Evolutionary conservation across 371 early-diverging fungal species (phyloP).

Genomic region (Chytridiales sp.): DNA sequence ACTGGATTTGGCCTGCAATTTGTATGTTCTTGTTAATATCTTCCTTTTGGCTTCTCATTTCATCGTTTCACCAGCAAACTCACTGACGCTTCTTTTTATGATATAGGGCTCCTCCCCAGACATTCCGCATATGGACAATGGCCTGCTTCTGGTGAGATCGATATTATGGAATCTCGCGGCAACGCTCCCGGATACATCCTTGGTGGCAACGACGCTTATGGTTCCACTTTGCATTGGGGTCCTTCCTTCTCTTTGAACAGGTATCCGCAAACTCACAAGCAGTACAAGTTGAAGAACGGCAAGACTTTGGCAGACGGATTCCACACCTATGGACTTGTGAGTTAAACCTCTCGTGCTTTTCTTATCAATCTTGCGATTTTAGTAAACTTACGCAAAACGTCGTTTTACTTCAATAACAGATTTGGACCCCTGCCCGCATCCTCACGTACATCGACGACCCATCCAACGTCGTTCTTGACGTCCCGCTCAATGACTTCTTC

Average conservation of each 20-base stretch:
- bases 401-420: not conserved
- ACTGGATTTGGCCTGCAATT: slow-evolving; percentile 65
- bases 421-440: slow-evolving; percentile 60
- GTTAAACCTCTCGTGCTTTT: not conserved
- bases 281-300: slow-evolving; percentile 16
- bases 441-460: slow-evolving; percentile 61
- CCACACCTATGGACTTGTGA: slow-evolving; percentile 49
- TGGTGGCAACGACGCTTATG: slow-evolving; percentile 47
- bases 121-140: slow-evolving; percentile 65
- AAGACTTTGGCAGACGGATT: slow-evolving; percentile 41
- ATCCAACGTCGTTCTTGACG: slow-evolving; percentile 46
- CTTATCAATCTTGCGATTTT: not conserved
- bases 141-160: slow-evolving; percentile 63
- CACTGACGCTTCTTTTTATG: too few relatives aligned
- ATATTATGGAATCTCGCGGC: slow-evolving; percentile 58
- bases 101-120: slow-evolving; percentile 60
- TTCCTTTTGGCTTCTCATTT: not conserved
- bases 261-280: slow-evolving; percentile 39
- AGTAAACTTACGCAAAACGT: too few relatives aligned
- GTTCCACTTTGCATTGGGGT: slow-evolving; percentile 67
- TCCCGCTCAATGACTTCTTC: slow-evolving; percentile 30
- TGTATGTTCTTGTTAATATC: slow-evolving; percentile 9
- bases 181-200: slow-evolving; percentile 47
- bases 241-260: slow-evolving; percentile 10
- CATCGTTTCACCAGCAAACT: too few relatives aligned